Evolutionary conservation across 768 basidiomycete species (phyloP), one percentile per base, ranked within the genome.

Genomic region (Austroboletus festivus): DNA sequence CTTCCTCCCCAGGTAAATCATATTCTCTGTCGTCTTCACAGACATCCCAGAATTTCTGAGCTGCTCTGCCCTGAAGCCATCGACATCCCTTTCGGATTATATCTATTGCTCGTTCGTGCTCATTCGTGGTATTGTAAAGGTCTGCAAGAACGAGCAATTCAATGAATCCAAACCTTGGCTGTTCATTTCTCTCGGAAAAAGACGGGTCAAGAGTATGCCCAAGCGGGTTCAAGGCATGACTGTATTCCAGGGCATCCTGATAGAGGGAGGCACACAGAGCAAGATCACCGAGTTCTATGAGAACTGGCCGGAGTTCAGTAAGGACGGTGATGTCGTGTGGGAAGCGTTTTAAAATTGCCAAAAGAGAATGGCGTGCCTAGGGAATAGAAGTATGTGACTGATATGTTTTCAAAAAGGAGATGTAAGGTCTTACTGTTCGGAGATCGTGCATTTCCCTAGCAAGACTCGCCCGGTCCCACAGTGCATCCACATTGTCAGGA

Each of bases 1-100:
- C 56, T 85, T 73, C 60, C 92, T 88, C 47, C 92, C 68, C 9
- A 72, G 73, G 61, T 79, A 83, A 18, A 47, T 57, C 62, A 60
- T 80, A 99, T 67, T 99, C 95, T 42, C 93, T 74, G 61, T 99
- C 95, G 62, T 99, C 94, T 24, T 78, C 79, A 46, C 83, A 79
- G 19, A 76, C 64, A 54, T 93, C 89, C 93, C 93, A 97, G 48
- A 85, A 83, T 46, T 72, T 75, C 61, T 87, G 85, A 39, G 78
- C 71, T 26, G 69, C 71, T 26, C 95, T 72, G 0, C 91, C 90
- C 64, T 97, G 91, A n/a, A 97, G 66, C 95, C 95, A 98, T 46
- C 95, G 71, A 43, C 80, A 85, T 1, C 93, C 94, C 44, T 72
- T 74, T 40, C 86, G 76, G 43, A 95, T 83, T 1, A 81, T 77